Evolutionary conservation across 805 yeast genomes (phyloP), one percentile per base, ranked within the genome.

Genomic region (Yarrowia sp.): DNA sequence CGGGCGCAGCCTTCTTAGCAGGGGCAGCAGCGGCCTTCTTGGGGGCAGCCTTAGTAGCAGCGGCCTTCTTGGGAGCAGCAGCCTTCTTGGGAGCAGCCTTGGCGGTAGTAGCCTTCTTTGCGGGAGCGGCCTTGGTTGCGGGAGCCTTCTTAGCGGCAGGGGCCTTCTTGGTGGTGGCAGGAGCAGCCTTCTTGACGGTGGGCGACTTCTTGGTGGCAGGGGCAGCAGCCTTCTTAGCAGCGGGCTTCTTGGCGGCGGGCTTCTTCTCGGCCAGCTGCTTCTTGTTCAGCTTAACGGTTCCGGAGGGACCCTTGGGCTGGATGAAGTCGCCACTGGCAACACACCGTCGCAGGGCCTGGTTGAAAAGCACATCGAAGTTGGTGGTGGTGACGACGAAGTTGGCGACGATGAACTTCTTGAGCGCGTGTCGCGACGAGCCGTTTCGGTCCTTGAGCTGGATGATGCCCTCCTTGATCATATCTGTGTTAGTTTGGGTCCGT

Each of bases 301-400:
- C 96, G 12, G 96, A 85, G 18, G 96, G 86, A 51, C 96, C 96
- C 77, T 90, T 89, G 72, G 96, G 96, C 76, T 88, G 96, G 47
- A 80, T 72, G 67, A 90, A 88, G 59, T 82, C 87, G 51, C 88
- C 93, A n/a, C 83, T 72, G 65, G 81, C 84, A 64, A 90, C 93
- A 67, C 96, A 96, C 73, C 84, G 86, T 78, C 86, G 85, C 70
- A 90, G 78, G 24, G 96, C 94, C 25, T 67, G 63, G 71, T 90
- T 90, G 80, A 90, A 87, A 70, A 84, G 82, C 53, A 85, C 75
- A 72, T 89, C 96, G 71, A 90, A 90, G 73, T 80, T 85, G 59
- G 80, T 62, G n/a, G 87, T 78, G 49, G 80, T 79, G 67, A 83
- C 76, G 67, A 84, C 78, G 77, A 77, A 80, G 76, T 83, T 81